A percentile compares a stretch with the other conserved stretches of the same genome.
phyloP scores from a whole-genome alignment of 1,284 basidiomycete species.

The Cryptococcus jaspeensis region DNA sequence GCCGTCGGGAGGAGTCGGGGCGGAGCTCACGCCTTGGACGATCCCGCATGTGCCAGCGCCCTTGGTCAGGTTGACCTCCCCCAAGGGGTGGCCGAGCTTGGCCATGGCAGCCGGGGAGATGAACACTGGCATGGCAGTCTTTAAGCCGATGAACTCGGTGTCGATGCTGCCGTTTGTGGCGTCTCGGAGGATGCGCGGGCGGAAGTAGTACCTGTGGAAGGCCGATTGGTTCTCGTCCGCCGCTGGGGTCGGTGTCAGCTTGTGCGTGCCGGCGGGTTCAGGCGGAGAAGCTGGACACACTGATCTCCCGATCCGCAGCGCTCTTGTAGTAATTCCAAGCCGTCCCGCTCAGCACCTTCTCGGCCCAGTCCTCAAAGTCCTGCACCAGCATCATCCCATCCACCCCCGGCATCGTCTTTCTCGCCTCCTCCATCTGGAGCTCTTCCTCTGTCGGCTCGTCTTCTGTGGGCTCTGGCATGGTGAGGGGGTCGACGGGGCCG shows the following conservation, averaged over 20 bases:
- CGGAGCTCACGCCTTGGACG: slow-evolving; percentile 50
- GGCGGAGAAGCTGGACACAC: slow-evolving; percentile 34
- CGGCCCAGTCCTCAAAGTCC: slow-evolving; percentile 62
- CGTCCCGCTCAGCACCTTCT: slow-evolving; percentile 51
- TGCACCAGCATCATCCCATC: slow-evolving; percentile 66
- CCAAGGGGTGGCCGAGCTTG: slow-evolving; percentile 54
- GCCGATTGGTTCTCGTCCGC: slow-evolving; percentile 55
- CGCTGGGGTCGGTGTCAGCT: slow-evolving; percentile 32
- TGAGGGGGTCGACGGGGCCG: slow-evolving; percentile 63
- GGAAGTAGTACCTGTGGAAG: slow-evolving; percentile 57
- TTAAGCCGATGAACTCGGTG: slow-evolving; percentile 46
- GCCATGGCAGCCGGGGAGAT: slow-evolving; percentile 57
- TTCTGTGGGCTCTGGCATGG: slow-evolving; percentile 55
- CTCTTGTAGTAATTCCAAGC: slow-evolving; percentile 60
- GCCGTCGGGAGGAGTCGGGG: neutral
- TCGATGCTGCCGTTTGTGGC: slow-evolving; percentile 32
- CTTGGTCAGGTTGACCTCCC: slow-evolving; percentile 54
- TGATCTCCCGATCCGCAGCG: slow-evolving; percentile 56
- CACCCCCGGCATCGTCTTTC: slow-evolving; percentile 62
- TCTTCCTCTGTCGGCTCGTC: slow-evolving; percentile 67
- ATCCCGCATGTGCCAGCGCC: slow-evolving; percentile 52
- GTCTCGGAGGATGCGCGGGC: slow-evolving; percentile 51
- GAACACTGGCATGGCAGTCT: slow-evolving; percentile 51
- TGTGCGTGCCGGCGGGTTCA: neutral
- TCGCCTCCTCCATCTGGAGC: slow-evolving; percentile 62